Evolutionary conservation across 768 basidiomycete species (phyloP).

Genomic region (Podaxis sp.): DNA sequence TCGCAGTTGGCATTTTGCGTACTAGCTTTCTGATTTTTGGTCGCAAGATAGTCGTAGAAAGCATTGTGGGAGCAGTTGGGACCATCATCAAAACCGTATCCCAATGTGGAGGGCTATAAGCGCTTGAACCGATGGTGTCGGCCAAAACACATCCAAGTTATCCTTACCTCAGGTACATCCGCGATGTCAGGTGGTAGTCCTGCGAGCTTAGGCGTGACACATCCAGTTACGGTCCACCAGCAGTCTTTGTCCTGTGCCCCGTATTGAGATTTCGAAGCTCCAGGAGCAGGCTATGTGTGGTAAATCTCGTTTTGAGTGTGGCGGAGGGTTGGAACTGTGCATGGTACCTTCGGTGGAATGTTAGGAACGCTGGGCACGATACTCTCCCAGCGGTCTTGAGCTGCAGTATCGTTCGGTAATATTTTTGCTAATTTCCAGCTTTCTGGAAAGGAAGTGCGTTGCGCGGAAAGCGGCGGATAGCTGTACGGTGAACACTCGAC

Average conservation of each 20-base stretch:
- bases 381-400: slow-evolving; percentile 39
- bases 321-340: not conserved
- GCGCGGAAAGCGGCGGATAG: slow-evolving; percentile 34
- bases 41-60: slow-evolving; percentile 54
- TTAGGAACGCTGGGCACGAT: slow-evolving; percentile 48
- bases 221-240: slow-evolving; percentile 48
- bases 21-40: slow-evolving; percentile 62
- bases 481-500: slow-evolving; percentile 44
- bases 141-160: not conserved
- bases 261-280: slow-evolving; percentile 29
- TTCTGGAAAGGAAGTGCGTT: slow-evolving; percentile 39
- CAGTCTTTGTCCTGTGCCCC: slow-evolving; percentile 47
- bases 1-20: slow-evolving; percentile 22
- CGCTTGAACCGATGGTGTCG: not conserved
- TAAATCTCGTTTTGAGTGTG: slow-evolving; percentile 4
- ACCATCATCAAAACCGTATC: slow-evolving; percentile 65
- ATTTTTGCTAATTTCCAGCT: slow-evolving; percentile 47
- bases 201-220: slow-evolving; percentile 44
- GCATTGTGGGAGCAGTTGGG: slow-evolving; percentile 65
- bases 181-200: slow-evolving; percentile 45
- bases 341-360: slow-evolving; percentile 40
- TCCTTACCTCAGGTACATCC: slow-evolving; percentile 46
- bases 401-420: slow-evolving; percentile 41
- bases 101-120: slow-evolving; percentile 50
- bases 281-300: slow-evolving; percentile 23